Base-by-base conservation (phyloP, 2,329 filamentous ascomycete species). In the Thielaviopsis populi region DNA sequence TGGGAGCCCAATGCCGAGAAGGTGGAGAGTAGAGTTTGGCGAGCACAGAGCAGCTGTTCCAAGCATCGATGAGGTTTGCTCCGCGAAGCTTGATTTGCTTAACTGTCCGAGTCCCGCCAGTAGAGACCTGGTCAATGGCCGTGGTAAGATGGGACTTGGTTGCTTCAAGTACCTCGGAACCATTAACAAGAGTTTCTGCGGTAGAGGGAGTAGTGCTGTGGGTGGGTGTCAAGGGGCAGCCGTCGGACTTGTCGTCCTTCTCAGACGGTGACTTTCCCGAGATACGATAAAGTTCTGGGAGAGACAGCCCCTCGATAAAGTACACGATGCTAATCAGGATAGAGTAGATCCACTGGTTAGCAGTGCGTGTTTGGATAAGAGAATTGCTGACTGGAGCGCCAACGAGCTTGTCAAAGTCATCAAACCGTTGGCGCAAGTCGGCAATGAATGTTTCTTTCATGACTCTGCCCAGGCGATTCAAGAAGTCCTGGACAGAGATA, bases 351-450 rank as follows among this genome's bases (percentile, higher is more conserved):
- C 58, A 60, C 19, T 60, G 58, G 19, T 40, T 42, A 24, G 41
- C 37, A 41, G 58, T 60, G 8, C 58, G 58, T 27, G 58, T 60
- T 41, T 60, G 37, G 6, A 60, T 42, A 42, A 60, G 37, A 42
- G 19, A 42, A 24, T 60, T 37, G 58, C 37, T 33, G 22, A 42
- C 58, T 13, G 33, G 33, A 27, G 37, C 58, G 19, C 58, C 58
- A 60, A 42, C 58, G 43, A 60, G 37, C 11, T 43, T 60, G 37
- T 60, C 37, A 42, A 42, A 60, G 13, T 15, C 24, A 17, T 60
- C 41, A 42, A 42, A 60, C 13, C 58, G 58, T 2, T 24, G 22
- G 22, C 41, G 33, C 15, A 60, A 27, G 19, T 60, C 37, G 10
- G 37, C 17, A 37, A 60, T 22, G 41, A 19, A 60, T 17, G n/a